Percentiles rank a stretch among this genome's conserved stretches.
Evolutionary conservation across 768 basidiomycete species (phyloP).

Genomic region (Boletus insuetus): DNA sequence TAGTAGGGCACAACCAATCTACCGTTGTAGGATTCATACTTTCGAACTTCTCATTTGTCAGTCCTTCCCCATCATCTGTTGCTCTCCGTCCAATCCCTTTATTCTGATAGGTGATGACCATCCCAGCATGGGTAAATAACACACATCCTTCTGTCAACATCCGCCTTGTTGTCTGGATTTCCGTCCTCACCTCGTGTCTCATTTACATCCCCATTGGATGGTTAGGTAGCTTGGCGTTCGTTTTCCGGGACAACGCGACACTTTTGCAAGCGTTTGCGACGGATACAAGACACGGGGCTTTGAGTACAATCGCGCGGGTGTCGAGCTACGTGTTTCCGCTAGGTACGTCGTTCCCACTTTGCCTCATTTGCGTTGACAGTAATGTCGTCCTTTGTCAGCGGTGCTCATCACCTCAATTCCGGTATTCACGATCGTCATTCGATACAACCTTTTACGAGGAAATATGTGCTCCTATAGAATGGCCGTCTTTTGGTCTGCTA

Average conservation of each 20-base stretch:
- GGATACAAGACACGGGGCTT: neutral
- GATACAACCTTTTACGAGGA: constrained; percentile 24
- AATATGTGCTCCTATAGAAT: constrained; percentile 23
- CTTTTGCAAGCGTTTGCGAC: constrained; percentile 18
- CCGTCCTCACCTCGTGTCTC: constrained; percentile 22
- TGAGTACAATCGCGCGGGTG: constrained; percentile 6
- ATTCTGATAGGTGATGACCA: constrained; percentile 17
- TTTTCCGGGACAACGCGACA: constrained; percentile 3
- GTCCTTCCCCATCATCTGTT: neutral
- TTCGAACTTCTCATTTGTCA: constrained; percentile 25
- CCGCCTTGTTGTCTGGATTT: constrained; percentile 19
- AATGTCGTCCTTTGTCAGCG: constrained; percentile 4
- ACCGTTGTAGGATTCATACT: constrained; percentile 23
- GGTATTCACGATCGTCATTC: constrained; percentile 23
- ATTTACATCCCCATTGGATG: constrained; percentile 25
- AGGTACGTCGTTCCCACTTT: constrained; percentile 3
- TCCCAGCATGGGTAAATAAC: constrained; percentile 27
- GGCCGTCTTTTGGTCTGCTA: constrained; percentile 24
- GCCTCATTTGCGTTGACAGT: neutral
- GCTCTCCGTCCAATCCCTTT: neutral
- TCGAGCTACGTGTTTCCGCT: constrained; percentile 23
- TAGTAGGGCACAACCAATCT: constrained; percentile 18
- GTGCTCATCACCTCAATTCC: constrained; percentile 26
- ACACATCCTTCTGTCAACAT: constrained; percentile 22
- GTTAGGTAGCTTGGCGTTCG: constrained; percentile 20